Evolutionary conservation across 2,329 filamentous ascomycete species (phyloP).

Genomic region (Aspergillus awamori): DNA sequence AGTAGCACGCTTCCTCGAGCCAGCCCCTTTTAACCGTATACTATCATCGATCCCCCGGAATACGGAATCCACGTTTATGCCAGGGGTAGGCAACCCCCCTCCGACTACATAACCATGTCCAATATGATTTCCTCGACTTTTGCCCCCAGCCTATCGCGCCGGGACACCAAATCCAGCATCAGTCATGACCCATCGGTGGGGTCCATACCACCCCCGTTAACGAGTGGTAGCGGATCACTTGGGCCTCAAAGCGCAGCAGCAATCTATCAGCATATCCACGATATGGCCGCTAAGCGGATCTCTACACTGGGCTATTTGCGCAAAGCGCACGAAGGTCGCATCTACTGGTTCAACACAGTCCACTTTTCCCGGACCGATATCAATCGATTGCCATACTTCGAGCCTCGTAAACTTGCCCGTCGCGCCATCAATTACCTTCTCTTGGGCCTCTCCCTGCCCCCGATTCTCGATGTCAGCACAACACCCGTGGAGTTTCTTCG

Average conservation of each 20-base stretch:
- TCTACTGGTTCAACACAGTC: constrained; percentile 98
- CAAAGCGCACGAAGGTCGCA: constrained; percentile 91
- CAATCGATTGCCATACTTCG: constrained; percentile 80
- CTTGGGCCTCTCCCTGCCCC: constrained; percentile 86
- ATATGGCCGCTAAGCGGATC: constrained; percentile 88
- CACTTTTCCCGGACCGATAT: constrained; percentile 85
- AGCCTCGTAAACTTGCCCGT: constrained; percentile 78
- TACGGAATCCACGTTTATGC: neutral
- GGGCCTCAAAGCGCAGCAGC: constrained; percentile 56
- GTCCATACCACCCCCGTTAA: constrained; percentile 34
- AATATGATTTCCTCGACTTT: constrained; percentile 40
- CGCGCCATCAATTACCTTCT: constrained; percentile 93
- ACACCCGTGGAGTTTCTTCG: constrained; percentile 83
- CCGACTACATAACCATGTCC: neutral
- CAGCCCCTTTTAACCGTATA: no score
- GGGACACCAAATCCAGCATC: constrained; percentile 39
- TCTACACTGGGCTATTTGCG: constrained; percentile 90
- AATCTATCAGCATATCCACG: constrained; percentile 72
- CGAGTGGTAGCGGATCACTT: constrained; percentile 37
- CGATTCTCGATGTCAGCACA: constrained; percentile 80
- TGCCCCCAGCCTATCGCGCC: constrained; percentile 35
- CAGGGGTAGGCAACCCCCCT: neutral
- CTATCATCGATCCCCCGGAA: no score
- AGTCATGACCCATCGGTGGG: constrained; percentile 31
- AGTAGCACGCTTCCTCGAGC: no score